Evolutionary conservation across 2,329 filamentous ascomycete genomes (phyloP), one percentile per base, ranked within the genome.

Genomic region (Fusarium camptoceras): DNA sequence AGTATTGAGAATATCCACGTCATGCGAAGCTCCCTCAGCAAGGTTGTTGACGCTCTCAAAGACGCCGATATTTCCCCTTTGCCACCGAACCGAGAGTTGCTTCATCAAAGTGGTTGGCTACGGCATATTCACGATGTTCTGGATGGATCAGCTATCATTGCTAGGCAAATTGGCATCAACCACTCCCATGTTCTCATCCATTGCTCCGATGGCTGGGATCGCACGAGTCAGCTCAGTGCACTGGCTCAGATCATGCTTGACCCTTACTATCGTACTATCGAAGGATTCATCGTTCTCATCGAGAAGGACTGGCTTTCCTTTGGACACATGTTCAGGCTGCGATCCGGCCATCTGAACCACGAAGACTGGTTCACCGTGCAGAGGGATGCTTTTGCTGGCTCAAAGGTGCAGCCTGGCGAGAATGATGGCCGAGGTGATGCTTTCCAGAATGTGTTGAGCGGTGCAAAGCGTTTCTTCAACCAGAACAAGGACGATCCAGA

Each of bases 291-390:
- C 73, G 90, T 97, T 4, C 83, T 99, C 9, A 87, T 99, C 4
- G 96, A 99, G 80, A 99, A 99, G 79, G 96, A 99, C 77, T 99
- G 96, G 93, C 82, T 99, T 15, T 96, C 95, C 0, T 99, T 98
- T 81, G 96, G 96, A 3, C 95, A 99, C 80, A 98, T 97, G 91
- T 99, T 99, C 81, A 90, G 94, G 57, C 89, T 97, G 75, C 90
- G 96, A n/a, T 93, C 93, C 16, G 96, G 96, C 5, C 92, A 92
- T 73, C 82, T 98, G 58, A 94, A 90, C 76, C 93, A 93, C 70
- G 95, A 98, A 71, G 97, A 97, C 76, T 98, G 94, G 94, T 99
- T 99, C 77, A 86, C 89, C 20, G 88, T 93, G 27, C 93, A 98
- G 78, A 94, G 92, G 73, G 95, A 98, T 79, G 86, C 81, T 81